Evolutionary conservation across 257 asterid species (phyloP).

Genomic region (Plectranthus barbatus): DNA sequence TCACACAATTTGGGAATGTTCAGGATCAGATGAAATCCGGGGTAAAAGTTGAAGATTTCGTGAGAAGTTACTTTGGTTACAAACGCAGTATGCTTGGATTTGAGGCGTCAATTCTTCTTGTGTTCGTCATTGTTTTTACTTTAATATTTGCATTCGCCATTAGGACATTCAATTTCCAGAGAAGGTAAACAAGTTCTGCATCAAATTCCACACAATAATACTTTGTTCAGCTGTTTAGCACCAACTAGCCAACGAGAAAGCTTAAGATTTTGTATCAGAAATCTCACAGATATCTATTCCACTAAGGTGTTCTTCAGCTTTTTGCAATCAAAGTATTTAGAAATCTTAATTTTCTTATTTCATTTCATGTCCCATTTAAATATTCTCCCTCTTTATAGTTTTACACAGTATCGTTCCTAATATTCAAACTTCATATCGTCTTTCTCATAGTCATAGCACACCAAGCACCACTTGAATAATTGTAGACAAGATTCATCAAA

Average conservation of each 20-base stretch:
- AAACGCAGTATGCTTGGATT: slow-evolving; percentile 21
- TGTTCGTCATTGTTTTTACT: slow-evolving; percentile 22
- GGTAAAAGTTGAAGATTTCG: slow-evolving; percentile 19
- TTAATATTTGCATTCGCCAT: slow-evolving; percentile 27
- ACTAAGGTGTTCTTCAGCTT: too few species aligned
- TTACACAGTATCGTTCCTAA: background rate
- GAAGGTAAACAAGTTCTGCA: slow-evolving; percentile 17
- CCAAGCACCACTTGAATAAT: background rate
- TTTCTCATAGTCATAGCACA: background rate
- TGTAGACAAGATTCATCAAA: background rate
- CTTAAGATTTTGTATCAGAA: background rate
- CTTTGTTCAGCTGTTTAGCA: background rate
- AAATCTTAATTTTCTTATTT: too few species aligned
- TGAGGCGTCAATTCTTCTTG: slow-evolving; percentile 26
- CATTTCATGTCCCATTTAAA: background rate
- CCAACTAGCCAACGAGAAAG: background rate
- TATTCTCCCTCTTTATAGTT: background rate
- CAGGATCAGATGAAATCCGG: slow-evolving; percentile 5
- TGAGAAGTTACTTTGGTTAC: slow-evolving; percentile 29
- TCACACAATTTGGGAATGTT: too few species aligned
- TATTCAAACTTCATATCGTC: background rate
- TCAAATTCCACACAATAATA: background rate
- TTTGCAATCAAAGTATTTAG: too few species aligned
- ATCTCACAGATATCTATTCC: background rate
- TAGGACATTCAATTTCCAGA: too few species aligned